Evolutionary conservation across 73 alveolate species (phyloP), one percentile per base, ranked within the genome.

Genomic region (Loxodes magnus): DNA sequence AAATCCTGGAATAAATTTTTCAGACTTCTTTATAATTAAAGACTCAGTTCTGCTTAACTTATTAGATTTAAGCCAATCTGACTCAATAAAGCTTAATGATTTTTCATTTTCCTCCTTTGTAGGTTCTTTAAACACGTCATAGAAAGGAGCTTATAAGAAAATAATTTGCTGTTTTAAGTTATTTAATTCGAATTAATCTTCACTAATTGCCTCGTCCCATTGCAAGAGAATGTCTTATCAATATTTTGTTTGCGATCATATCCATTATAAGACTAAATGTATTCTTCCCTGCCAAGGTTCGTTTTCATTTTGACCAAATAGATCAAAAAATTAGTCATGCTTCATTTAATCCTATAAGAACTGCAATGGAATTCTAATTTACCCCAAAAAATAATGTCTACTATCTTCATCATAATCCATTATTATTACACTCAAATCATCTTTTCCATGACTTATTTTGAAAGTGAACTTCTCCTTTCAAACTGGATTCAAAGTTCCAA

Each of bases 381-480:
- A 61, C 27, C 90, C 90, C 14, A 71, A 37, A 20, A 66, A 59
- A 4, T 77, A 77, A 62, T 59, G 70, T 6, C 68, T 50, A 0
- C 56, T 64, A 4, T 30, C 34, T 3, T 56, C 33, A 22, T 77
- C 74, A 31, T 55, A 42, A 35, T 74, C 67, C 56, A 63, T 62
- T 0, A 77, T 71, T 12, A 50, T 42, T 3, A 77, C 54, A 9
- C 44, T 14, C 24, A 77, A 49, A 6, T 49, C 71, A 17, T 56
- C 77, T 6, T 42, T 49, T 3, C 81, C 81, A 51, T 52, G 38
- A 17, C 12, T 9, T 16, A 77, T 77, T 9, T 58, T 67, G 27
- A 77, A 69, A 4, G 69, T 58, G 54, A 69, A 77, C 5, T 58
- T 56, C 55, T 77, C 84, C 48, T 70, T 65, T 84, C 90, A 77